phyloP scores from a whole-genome alignment of 495 filamentous ascomycete genomes.

The Aspergillus homomorphus region DNA sequence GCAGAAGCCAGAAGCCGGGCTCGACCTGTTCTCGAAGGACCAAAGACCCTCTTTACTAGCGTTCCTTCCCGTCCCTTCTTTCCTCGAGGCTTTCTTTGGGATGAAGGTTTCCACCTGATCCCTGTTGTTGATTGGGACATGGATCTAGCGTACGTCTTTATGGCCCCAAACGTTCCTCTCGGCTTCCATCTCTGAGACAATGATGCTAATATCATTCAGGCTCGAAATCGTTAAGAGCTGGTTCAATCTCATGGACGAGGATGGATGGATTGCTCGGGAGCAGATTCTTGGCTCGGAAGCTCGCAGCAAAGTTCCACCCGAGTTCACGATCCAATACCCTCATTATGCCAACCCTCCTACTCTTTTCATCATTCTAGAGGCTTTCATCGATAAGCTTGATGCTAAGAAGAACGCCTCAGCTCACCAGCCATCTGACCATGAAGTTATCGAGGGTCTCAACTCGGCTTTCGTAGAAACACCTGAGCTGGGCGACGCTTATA shows the following conservation, averaged over 20 bases:
- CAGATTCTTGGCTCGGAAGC: constrained; percentile 95
- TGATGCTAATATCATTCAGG: constrained; percentile 23
- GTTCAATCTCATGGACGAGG: constrained; percentile 93
- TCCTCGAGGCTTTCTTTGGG: constrained; percentile 94
- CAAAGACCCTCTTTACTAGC: constrained; percentile 86
- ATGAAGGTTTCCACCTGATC: constrained; percentile 94
- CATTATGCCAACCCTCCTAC: constrained; percentile 99
- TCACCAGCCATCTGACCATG: constrained; percentile 21
- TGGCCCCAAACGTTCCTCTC: neutral
- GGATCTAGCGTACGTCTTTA: constrained; percentile 63
- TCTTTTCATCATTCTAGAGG: constrained; percentile 82
- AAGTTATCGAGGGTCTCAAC: constrained; percentile 36
- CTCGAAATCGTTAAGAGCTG: constrained; percentile 93
- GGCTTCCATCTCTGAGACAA: neutral
- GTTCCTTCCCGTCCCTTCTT: constrained; percentile 96
- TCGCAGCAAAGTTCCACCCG: constrained; percentile 88
- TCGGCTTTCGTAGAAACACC: constrained; percentile 63
- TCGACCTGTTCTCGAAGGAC: constrained; percentile 67
- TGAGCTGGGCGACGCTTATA: constrained; percentile 67
- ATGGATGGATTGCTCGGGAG: constrained; percentile 96
- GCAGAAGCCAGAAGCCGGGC: constrained; percentile 66
- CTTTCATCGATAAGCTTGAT: constrained; percentile 72
- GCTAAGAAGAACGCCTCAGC: constrained; percentile 31
- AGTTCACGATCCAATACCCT: constrained; percentile 95
- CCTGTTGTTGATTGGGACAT: constrained; percentile 92